Base-by-base conservation (phyloP, 192 early-diverging fungal genomes). In the Coemansia sp. region DNA sequence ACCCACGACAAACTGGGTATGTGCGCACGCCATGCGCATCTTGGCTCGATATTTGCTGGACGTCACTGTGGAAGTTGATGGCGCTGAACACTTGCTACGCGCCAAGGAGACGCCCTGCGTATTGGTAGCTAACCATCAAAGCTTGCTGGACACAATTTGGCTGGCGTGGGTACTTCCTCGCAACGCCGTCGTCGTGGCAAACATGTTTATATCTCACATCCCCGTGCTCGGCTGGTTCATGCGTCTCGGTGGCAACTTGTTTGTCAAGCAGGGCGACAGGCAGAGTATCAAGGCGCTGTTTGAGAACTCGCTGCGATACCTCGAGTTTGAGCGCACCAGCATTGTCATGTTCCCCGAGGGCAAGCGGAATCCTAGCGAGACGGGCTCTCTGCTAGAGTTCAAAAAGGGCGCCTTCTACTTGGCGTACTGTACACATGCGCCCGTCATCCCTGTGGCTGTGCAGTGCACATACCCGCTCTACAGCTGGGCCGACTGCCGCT, bases 351-450 rank as follows among this genome's bases (percentile, higher is more conserved):
- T 91, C 73, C 95, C 95, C 55, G 95, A 97, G 81, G 96, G 95
- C 57, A 96, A 90, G 17, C 91, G 95, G 57, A 90, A 90, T 17
- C 89, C 87, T 66, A 87, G 89, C 41, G 74, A 77, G n/a, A 85
- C 87, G 32, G 86, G 89, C 38, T 67, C 90, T 53, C 63, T 98
- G 58, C 79, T 96, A 45, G 93, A 93, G 7, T 97, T 98, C 79
- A 98, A 98, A 80, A 98, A 96, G 86, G 96, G 96, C 11, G 96
- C 94, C 8, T 98, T 98, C 81, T 93, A 97, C 53, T 74, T 96
- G 69, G 95, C 96, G 11, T 90, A 93, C 62, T 93, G 93, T 76
- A 89, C 91, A 1, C 82, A 84, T 19, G 88, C 93, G 0, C 96
- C 96, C 17, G 90, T 98, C 68, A 86, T 97, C 19, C 95, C 95